Base-by-base conservation (phyloP, 768 basidiomycete genomes). In the Vishniacozyma victoriae region DNA sequence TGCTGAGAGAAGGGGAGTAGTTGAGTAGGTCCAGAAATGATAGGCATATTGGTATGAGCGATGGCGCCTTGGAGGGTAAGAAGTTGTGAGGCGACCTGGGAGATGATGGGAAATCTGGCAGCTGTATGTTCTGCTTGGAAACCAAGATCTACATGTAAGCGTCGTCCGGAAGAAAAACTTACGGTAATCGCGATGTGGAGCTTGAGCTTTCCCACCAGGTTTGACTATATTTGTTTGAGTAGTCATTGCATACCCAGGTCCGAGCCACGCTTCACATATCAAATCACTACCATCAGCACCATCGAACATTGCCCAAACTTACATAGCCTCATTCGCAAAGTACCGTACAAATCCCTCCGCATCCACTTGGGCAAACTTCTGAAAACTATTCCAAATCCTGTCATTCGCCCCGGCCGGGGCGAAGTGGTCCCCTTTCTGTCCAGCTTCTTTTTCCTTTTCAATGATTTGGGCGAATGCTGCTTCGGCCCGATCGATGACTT, bases 31-130 rank as follows among this genome's bases (percentile, higher is more conserved):
- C 55, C 55, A 13, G 46, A 35, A 1, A n/a, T 24, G 24, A 48
- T 19, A 12, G 55, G 55, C 52, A 53, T 52, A 19, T 44, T 31
- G 37, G 55, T 48, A 36, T 57, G 55, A 5, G 55, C 55, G 11
- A 57, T 36, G 11, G 55, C 55, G 27, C 26, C 41, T 50, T 57
- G 55, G 1, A 57, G 41, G 20, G 55, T 56, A 13, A 52, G 50
- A 15, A 47, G 27, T 24, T 46, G 45, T 18, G 29, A 37, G 1
- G 55, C 27, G 36, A 52, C 41, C 27, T 56, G 55, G 15, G 55
- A 25, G 20, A 39, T 31, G 33, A 56, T 19, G 2, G 55, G 55
- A 41, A 43, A 52, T n/a, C 23, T 16, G 7, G 35, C 29, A 16
- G 36, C 37, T 2, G 14, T 18, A 9, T n/a, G 11, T 15, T 46